Percentiles rank a stretch among this genome's conserved stretches.
Evolutionary conservation across 352 stramenopile species (phyloP).

Genomic region (Globisporangium camurandrum): DNA sequence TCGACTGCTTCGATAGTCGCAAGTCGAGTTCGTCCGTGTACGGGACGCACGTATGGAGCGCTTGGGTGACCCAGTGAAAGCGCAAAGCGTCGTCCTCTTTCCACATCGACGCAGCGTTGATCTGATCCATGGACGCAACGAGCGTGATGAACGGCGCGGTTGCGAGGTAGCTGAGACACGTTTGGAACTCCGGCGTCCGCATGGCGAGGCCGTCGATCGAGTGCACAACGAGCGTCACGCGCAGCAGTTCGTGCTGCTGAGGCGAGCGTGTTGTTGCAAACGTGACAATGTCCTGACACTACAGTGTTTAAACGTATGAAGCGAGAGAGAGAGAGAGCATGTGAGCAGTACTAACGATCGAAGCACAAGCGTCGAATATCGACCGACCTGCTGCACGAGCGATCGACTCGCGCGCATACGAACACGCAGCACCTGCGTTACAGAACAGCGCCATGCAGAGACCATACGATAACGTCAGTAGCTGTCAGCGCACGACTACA

Average conservation of each 20-base stretch:
- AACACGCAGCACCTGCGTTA: conserved; percentile 2
- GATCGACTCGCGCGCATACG: conserved; percentile 15
- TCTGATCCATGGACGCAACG: conserved; percentile 45
- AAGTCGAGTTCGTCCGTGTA: conserved; percentile 44
- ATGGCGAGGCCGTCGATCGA: conserved; percentile 43
- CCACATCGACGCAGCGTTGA: conserved; percentile 48
- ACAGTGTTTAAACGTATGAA: neutral
- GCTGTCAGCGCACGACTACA: conserved; percentile 8
- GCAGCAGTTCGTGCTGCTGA: conserved; percentile 5
- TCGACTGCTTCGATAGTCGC: conserved; percentile 19
- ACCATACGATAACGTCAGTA: too few species aligned
- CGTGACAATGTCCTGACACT: conserved; percentile 15
- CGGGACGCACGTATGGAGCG: conserved; percentile 29
- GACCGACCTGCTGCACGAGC: conserved; percentile 22
- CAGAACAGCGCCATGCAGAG: too few species aligned
- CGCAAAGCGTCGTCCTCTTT: conserved; percentile 41
- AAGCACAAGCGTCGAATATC: too few species aligned
- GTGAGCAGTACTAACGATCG: too few species aligned
- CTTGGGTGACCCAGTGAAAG: conserved; percentile 44
- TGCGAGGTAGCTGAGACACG: conserved; percentile 42
- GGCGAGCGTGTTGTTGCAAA: conserved; percentile 19
- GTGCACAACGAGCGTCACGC: conserved; percentile 39
- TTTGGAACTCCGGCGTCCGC: conserved; percentile 35
- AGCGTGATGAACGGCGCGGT: conserved; percentile 31
- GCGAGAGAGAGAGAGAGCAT: too few species aligned